Conservation (phyloP, 768 basidiomycete genomes). For the Clavaria fumosa region DNA sequence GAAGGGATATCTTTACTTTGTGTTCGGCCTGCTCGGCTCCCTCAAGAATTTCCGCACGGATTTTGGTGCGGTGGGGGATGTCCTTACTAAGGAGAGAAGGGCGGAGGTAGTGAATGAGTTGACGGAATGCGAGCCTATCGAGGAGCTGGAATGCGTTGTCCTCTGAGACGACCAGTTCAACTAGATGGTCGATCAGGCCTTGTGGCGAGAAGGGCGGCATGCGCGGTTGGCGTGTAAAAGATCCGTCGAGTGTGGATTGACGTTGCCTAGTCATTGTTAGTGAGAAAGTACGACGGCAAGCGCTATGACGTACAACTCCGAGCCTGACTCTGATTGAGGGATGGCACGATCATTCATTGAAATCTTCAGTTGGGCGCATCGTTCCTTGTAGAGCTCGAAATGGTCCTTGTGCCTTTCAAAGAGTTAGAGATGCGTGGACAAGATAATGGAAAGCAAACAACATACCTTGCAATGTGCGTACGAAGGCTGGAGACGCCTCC, state of each 20-base stretch:
- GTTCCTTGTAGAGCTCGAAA: conserved; percentile 7
- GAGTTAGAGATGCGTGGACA: too few species aligned
- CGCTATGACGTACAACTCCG: background rate
- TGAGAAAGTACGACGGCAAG: too few species aligned
- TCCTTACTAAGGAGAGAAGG: background rate
- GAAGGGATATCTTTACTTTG: background rate
- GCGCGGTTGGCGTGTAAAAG: conserved; percentile 7
- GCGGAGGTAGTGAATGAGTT: background rate
- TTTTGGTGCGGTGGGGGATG: conserved; percentile 1
- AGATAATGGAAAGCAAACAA: too few species aligned
- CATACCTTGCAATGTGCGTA: too few species aligned
- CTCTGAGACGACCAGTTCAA: conserved; percentile 1
- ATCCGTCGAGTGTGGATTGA: conserved; percentile 10
- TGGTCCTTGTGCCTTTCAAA: conserved; percentile 7
- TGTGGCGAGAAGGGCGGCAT: conserved; percentile 9
- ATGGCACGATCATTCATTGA: conserved; percentile 1
- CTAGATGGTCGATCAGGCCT: background rate
- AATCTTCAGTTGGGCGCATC: conserved; percentile 8
- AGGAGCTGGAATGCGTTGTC: conserved; percentile 1
- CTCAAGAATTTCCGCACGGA: background rate
- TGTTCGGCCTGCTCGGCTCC: background rate
- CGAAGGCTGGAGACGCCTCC: too few species aligned
- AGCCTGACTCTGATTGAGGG: conserved; percentile 4
- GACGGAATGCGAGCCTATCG: background rate
- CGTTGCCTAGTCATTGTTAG: too few species aligned